phyloP scores from a whole-genome alignment of 305 asterid genomes.

The Ruellia speciosa region DNA sequence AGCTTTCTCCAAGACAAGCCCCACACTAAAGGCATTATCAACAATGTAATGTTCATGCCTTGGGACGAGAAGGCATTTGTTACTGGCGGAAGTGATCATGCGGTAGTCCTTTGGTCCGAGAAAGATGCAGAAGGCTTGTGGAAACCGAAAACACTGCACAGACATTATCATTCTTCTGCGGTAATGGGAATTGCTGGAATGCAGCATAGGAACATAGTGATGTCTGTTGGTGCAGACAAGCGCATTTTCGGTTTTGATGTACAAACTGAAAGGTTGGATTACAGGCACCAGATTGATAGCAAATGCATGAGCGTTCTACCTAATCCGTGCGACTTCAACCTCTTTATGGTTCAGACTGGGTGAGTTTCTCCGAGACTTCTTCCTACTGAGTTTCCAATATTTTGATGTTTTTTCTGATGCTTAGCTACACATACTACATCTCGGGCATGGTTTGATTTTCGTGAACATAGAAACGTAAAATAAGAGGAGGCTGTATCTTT shows the following conservation, averaged over 20 bases:
- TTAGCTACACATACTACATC: not conserved
- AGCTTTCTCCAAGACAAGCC: constrained; percentile 68
- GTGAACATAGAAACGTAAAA: too few relatives aligned
- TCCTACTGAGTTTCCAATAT: too few relatives aligned
- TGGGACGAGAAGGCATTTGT: constrained; percentile 72
- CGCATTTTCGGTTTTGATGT: constrained; percentile 64
- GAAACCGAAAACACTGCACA: constrained; percentile 62
- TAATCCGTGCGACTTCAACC: constrained; percentile 84
- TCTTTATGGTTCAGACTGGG: constrained; percentile 96
- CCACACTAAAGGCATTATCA: constrained; percentile 72
- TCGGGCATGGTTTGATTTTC: not conserved
- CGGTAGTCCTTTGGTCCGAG: constrained; percentile 71
- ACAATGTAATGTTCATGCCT: constrained; percentile 79
- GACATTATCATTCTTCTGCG: constrained; percentile 65
- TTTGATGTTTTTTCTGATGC: too few relatives aligned
- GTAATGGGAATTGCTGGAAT: constrained; percentile 93
- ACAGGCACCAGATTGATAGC: constrained; percentile 69
- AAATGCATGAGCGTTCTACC: constrained; percentile 91
- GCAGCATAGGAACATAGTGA: constrained; percentile 62
- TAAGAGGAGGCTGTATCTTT: too few relatives aligned
- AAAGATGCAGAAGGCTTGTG: constrained; percentile 54
- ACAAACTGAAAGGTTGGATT: constrained; percentile 45
- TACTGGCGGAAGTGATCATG: constrained; percentile 93
- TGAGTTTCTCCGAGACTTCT: constrained; percentile 23
- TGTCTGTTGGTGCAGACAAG: constrained; percentile 91